Evolutionary conservation across 345 rosid species (phyloP), one percentile per base, ranked within the genome.

Genomic region (Boechera stricta): DNA sequence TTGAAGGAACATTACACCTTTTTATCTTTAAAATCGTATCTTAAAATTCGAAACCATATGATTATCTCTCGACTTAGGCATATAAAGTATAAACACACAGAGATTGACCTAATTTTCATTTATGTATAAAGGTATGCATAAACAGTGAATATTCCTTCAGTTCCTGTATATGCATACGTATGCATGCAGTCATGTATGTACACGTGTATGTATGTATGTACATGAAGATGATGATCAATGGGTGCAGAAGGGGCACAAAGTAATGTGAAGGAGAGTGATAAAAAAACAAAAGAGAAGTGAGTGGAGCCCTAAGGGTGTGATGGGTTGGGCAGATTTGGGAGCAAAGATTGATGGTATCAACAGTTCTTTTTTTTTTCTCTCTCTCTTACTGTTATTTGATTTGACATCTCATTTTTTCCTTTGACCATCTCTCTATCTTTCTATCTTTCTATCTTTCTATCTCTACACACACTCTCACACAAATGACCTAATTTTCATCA

Each of bases 281-380:
- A 12, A 29, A 68, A 78, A 47, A 73, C 58, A 72, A 73, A 73
- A 72, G 77, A 59, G 69, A 60, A 72, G 78, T 73, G 77, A 73
- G 82, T 78, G 82, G 82, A 78, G 82, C 82, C 82, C 82, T 73
- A 78, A 72, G 82, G 69, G 82, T 66, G 82, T 78, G 82, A 78
- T 78, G 78, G 81, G 82, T 78, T 78, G 82, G 77, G 77, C 81
- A 78, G 77, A 78, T 78, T 78, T 78, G 82, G 82, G 82, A 78
- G 74, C 82, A 73, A 78, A 72, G 82, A 73, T 73, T 73, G 77
- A 78, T 73, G 78, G 58, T 67, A 67, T 73, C 70, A 72, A 73
- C 77, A 78, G 69, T 78, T 57, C 39, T 58, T 15, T 71, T 69
- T 31, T 24, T 5, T 64, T 16, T 51, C 51, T 55, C 60, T 63